Evolutionary conservation across 441 rosid species (phyloP).

Genomic region (Croton setiger): DNA sequence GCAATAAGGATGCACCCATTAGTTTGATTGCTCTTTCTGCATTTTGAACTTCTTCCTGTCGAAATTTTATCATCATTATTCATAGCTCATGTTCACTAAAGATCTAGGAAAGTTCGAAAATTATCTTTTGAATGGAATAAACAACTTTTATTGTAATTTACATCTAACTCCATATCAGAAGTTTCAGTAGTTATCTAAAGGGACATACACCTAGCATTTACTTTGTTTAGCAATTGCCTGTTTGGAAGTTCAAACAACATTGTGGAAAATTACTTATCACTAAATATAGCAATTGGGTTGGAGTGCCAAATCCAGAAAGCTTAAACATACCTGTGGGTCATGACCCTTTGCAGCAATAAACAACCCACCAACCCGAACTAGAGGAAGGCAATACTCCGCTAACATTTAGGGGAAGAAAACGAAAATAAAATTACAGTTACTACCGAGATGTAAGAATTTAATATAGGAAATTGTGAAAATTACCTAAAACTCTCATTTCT

Average conservation of each 20-base stretch:
- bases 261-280: background rate
- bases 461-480: background rate
- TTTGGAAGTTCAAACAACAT: background rate
- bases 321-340: constrained; percentile 58
- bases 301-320: constrained; percentile 12
- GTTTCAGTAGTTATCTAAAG: too few relatives aligned
- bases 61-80: constrained; percentile 11
- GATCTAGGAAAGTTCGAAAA: background rate
- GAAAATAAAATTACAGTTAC: constrained; percentile 15
- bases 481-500: constrained; percentile 92
- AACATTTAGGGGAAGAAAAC: constrained; percentile 29
- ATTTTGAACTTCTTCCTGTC: constrained; percentile 72
- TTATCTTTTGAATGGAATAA: background rate
- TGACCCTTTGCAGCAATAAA: constrained; percentile 97
- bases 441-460: background rate
- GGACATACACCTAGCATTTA: too few relatives aligned
- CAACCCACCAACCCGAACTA: constrained; percentile 90
- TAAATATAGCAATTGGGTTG: constrained; percentile 7
- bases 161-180: too few relatives aligned
- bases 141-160: constrained; percentile 1
- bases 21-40: constrained; percentile 72
- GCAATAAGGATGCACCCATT: constrained; percentile 80
- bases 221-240: too few relatives aligned
- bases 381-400: constrained; percentile 95
- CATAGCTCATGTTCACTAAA: constrained; percentile 6